These are phyloP conservation scores for Sugiyamaella grinbergsii DNA, from an alignment of 1,139 yeast genomes.

Conservation along the genomic window DNA sequence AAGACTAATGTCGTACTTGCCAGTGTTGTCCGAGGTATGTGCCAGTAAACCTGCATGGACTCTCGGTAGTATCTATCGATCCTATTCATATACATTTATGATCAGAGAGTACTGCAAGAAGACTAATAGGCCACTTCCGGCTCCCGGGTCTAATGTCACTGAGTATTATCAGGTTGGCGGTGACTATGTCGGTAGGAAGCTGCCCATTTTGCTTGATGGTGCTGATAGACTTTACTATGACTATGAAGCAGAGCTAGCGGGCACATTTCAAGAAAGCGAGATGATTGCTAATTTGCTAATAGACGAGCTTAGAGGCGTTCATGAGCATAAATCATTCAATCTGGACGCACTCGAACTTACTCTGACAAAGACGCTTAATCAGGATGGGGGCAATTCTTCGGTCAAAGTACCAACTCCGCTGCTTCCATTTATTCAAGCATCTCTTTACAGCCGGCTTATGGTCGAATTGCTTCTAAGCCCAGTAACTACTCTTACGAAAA, in stretches of 20 bases:
- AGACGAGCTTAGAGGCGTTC: constrained; percentile 11
- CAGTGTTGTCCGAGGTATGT: constrained; percentile 18
- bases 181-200: constrained; percentile 2
- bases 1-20: constrained; percentile 19
- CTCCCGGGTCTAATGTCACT: background rate
- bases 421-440: constrained; percentile 23
- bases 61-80: constrained; percentile 20
- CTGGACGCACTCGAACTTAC: background rate
- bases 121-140: constrained; percentile 1
- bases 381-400: background rate
- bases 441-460: constrained; percentile 20
- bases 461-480: constrained; percentile 1
- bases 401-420: constrained; percentile 3
- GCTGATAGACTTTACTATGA: constrained; percentile 11
- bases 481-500: background rate
- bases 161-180: constrained; percentile 14
- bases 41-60: constrained; percentile 19
- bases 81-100: constrained; percentile 23
- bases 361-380: background rate
- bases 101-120: constrained; percentile 16
- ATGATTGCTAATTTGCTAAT: constrained; percentile 15
- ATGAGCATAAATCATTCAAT: background rate
- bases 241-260: constrained; percentile 17
- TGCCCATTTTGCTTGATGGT: constrained; percentile 16
- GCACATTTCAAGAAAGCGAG: constrained; percentile 2